phyloP scores from a whole-genome alignment of 2,329 filamentous ascomycete species.

The Atkinsonella texensis region DNA sequence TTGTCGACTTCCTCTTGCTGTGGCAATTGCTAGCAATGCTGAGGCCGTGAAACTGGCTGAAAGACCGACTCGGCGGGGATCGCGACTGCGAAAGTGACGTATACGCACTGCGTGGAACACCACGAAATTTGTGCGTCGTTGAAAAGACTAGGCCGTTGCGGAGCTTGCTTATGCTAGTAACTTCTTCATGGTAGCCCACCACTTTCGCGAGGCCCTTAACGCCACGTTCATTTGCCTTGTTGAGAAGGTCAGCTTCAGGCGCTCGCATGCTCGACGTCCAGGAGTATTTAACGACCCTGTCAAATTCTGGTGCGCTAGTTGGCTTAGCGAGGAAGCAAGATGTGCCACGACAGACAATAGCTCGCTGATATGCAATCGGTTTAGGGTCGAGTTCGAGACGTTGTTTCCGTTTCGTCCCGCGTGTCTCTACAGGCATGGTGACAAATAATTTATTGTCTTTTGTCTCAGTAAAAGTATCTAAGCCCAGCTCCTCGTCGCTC shows the following conservation, averaged over 20 bases:
- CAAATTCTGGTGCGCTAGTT: background rate
- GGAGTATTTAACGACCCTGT: background rate
- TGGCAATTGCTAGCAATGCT: background rate
- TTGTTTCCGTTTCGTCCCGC: background rate
- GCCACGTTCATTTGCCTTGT: background rate
- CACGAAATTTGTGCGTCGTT: background rate
- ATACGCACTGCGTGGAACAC: background rate
- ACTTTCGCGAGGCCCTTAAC: background rate
- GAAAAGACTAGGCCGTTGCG: background rate
- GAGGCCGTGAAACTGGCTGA: background rate
- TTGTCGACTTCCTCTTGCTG: conserved; percentile 1
- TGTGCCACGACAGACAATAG: background rate
- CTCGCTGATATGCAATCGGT: background rate
- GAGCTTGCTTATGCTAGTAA: background rate
- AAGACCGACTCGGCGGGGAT: background rate
- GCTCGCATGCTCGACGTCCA: background rate
- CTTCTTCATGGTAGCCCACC: background rate
- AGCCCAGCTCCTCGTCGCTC: conserved; percentile 6
- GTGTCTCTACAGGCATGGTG: background rate
- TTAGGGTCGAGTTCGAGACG: background rate
- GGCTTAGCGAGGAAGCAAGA: background rate
- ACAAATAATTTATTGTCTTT: conserved; percentile 1
- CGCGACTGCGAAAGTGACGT: background rate
- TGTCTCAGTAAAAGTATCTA: conserved; percentile 1
- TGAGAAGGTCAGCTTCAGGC: background rate